Evolutionary conservation across 169 alveolate genomes (phyloP).

Genomic region (Plasmodium knowlesi): DNA sequence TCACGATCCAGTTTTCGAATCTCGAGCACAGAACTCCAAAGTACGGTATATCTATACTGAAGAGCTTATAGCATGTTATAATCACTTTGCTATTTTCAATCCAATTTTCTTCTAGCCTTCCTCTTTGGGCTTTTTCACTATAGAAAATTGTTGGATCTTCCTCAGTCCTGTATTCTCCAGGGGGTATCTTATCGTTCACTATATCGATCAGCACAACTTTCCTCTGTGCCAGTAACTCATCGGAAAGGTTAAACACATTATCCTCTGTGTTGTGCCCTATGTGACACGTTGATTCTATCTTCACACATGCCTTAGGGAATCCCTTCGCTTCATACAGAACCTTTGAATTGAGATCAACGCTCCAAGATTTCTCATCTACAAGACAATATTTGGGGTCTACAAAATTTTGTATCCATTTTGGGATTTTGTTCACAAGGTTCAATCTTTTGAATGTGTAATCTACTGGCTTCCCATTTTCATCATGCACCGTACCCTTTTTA

Average conservation of each 20-base stretch:
- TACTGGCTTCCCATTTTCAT: conserved; percentile 35
- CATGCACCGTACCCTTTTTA: conserved; percentile 39
- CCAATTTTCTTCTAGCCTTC: conserved; percentile 72
- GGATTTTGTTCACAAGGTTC: conserved; percentile 74
- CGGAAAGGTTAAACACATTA: conserved; percentile 66
- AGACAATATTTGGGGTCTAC: conserved; percentile 76
- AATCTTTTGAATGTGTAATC: conserved; percentile 77
- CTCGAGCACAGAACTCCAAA: conserved; percentile 85
- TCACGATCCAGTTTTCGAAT: conserved; percentile 82
- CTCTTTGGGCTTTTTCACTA: conserved; percentile 73
- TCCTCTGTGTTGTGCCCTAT: conserved; percentile 35
- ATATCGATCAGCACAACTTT: conserved; percentile 73
- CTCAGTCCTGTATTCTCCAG: conserved; percentile 11
- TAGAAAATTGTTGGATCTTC: conserved; percentile 73
- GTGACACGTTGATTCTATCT: conserved; percentile 25
- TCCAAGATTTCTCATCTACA: conserved; percentile 78
- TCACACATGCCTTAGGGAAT: conserved; percentile 74
- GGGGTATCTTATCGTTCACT: conserved; percentile 72
- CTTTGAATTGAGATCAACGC: conserved; percentile 23
- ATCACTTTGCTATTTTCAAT: conserved; percentile 32
- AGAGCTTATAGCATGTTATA: conserved; percentile 82
- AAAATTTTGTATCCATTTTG: conserved; percentile 79
- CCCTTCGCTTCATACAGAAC: conserved; percentile 66
- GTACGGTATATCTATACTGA: conserved; percentile 83
- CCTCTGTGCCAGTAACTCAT: conserved; percentile 50